Base-by-base conservation (phyloP, 805 yeast species). In the Myxozyma geophila region DNA sequence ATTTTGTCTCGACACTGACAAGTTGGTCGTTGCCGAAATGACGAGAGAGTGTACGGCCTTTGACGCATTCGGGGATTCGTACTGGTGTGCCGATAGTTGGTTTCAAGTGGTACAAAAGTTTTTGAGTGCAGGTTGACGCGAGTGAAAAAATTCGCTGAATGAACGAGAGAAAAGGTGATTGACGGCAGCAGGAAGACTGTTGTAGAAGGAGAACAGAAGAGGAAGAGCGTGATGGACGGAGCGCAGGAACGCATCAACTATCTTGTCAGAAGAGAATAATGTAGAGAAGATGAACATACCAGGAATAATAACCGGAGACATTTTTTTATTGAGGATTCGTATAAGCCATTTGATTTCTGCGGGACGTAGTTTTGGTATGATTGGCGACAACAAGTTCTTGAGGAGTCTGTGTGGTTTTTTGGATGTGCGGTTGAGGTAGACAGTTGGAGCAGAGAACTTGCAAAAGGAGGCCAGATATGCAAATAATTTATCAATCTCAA, bases 321-420 rank as follows among this genome's bases (percentile, higher is more conserved):
- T 41, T 23, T 64, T 51, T 44, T 58, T 60, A 15, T 40, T 28
- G 4, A 60, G 17, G 44, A 64, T 57, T 33, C 62, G 54, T 7
- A 64, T 23, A n/a, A 64, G 39, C 67, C 67, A 64, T 23, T 64
- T 64, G 41, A 61, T 39, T 40, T 64, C 62, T 23, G 10, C 10
- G 2, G 67, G 46, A 7, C 19, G 48, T 50, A 64, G 21, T 0
- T 50, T 41, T 13, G 13, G n/a, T 7, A 64, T 15, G 2, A 64
- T 48, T 8, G 64, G 60, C 21, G 39, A 36, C 6, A 63, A 35
- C 8, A 59, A 15, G 35, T 59, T 51, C 12, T 33, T 13, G 13
- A 37, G 15, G 2, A 10, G 33, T 41, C 33, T 21, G 8, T 53
- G 15, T 28, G 46, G 2, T 9, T 8, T 21, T 19, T 13, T 15